phyloP scores from a whole-genome alignment of 148 eudicot species.

The Hydrangea macrophylla region DNA sequence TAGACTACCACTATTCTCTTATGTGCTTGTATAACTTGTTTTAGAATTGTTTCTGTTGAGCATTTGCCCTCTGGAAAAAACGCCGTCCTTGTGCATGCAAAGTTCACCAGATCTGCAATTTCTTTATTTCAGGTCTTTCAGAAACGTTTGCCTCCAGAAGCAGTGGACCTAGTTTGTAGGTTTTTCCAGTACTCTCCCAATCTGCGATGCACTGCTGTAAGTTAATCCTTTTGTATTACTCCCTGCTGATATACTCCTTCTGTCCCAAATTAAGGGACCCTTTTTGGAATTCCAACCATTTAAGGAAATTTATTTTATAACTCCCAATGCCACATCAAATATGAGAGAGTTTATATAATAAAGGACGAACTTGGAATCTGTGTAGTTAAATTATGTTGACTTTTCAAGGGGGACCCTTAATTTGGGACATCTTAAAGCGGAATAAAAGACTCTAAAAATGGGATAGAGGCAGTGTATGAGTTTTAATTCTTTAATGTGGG shows the following conservation, averaged over 20 bases:
- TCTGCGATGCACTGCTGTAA: constrained; percentile 98
- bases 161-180: constrained; percentile 92
- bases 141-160: constrained; percentile 95
- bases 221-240: constrained; percentile 24
- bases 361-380: too few relatives aligned
- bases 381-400: too few relatives aligned
- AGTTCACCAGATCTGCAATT: constrained; percentile 3
- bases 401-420: too few relatives aligned
- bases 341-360: too few relatives aligned
- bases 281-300: too few relatives aligned
- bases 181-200: constrained; percentile 98
- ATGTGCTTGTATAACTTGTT: background rate
- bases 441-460: too few relatives aligned
- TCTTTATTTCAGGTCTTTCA: constrained; percentile 72
- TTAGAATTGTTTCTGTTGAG: background rate
- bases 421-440: too few relatives aligned
- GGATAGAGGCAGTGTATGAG: background rate
- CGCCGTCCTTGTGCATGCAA: background rate
- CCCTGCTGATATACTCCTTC: too few relatives aligned
- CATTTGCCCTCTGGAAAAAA: background rate
- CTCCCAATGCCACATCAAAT: too few relatives aligned
- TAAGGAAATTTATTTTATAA: too few relatives aligned
- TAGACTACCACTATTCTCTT: background rate
- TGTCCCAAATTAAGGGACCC: too few relatives aligned
- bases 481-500: constrained; percentile 3